A percentile compares a stretch with the other conserved stretches of the same genome.
phyloP scores from a whole-genome alignment of 78 protist genomes.

The Guillardia theta region DNA sequence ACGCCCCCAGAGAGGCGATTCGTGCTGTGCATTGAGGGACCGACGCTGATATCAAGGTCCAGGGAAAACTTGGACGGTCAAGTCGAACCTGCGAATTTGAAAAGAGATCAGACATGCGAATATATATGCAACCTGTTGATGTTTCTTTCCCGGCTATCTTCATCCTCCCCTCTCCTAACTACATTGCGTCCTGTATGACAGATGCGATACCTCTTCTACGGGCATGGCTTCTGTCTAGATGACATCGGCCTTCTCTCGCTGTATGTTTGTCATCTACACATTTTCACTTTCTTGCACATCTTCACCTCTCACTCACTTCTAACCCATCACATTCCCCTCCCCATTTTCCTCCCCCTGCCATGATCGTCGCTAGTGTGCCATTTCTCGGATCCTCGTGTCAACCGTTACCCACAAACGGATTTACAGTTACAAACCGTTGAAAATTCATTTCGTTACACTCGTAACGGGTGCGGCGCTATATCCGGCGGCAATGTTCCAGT shows the following conservation, averaged over 20 bases:
- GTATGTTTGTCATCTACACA: no score
- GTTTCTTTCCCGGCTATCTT: background rate
- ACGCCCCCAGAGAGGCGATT: background rate
- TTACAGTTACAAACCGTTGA: background rate
- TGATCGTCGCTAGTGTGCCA: background rate
- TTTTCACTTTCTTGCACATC: no score
- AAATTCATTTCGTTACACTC: background rate
- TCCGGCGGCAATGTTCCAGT: no score
- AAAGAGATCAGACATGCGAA: background rate
- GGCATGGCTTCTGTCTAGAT: no score
- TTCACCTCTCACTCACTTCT: no score
- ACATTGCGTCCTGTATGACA: background rate
- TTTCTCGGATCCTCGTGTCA: background rate
- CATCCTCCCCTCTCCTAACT: background rate
- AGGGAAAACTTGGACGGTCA: background rate
- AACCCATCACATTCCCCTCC: no score
- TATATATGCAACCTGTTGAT: background rate
- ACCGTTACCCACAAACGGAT: background rate
- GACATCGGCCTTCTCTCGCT: no score
- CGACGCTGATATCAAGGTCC: background rate
- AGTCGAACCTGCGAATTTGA: background rate
- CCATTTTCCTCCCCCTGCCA: no score
- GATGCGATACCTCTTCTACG: no score
- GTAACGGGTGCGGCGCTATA: no score
- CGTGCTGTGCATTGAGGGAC: background rate